Conservation (phyloP, 805 yeast genomes). For the Wickerhamiella bombiphila region DNA sequence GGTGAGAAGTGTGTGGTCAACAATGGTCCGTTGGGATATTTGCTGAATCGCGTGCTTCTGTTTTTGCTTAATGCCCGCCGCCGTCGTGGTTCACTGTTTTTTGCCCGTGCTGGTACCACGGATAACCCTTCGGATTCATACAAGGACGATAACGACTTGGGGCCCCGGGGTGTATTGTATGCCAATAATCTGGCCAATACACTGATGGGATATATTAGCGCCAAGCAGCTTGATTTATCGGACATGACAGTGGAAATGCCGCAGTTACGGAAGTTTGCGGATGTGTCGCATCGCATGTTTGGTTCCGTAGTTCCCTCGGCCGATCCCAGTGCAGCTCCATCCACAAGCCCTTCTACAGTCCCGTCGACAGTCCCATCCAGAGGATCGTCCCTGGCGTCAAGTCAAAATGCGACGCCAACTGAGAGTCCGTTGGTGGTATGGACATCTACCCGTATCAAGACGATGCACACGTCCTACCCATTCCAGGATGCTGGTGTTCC, state of each 20-base stretch:
- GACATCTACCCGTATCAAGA: conserved; percentile 83
- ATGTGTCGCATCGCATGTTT: conserved; percentile 10
- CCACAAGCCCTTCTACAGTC: conserved; percentile 5
- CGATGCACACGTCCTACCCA: conserved; percentile 60
- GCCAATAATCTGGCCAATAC: conserved; percentile 51
- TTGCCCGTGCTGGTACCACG: conserved; percentile 41
- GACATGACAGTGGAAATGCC: conserved; percentile 11
- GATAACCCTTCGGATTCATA: conserved; percentile 41
- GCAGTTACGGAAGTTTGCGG: conserved; percentile 12
- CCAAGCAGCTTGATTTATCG: conserved; percentile 14
- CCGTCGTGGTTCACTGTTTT: conserved; percentile 78
- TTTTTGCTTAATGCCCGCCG: conserved; percentile 83
- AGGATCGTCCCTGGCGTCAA: conserved; percentile 1
- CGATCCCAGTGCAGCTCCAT: conserved; percentile 7
- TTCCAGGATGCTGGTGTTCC: conserved; percentile 49
- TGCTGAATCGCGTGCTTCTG: conserved; percentile 80
- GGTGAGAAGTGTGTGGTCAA: conserved; percentile 73
- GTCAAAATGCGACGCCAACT: conserved; percentile 8
- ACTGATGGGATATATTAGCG: conserved; percentile 28
- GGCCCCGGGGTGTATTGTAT: conserved; percentile 55
- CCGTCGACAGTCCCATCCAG: conserved; percentile 6
- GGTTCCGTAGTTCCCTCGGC: conserved; percentile 10
- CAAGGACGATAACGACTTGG: conserved; percentile 68
- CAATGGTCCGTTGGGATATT: conserved; percentile 72
- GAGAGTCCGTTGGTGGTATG: conserved; percentile 52